phyloP scores from a whole-genome alignment of 805 yeast genomes.

The Barnettozyma salicaria region DNA sequence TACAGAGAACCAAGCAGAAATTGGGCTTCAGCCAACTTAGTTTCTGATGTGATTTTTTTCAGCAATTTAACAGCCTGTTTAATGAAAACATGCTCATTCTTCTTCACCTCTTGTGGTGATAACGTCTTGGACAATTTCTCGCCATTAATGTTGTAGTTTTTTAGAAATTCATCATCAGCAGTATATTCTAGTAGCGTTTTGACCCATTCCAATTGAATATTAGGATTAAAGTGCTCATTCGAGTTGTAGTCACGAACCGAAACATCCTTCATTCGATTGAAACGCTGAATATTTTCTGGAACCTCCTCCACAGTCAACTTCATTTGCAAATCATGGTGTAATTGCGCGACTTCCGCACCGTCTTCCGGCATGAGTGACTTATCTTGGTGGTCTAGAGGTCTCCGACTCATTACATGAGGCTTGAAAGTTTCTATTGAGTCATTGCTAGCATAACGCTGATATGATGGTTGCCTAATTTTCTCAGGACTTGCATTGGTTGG shows the following conservation, averaged over 20 bases:
- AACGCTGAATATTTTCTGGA: constrained; percentile 28
- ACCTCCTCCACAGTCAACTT: constrained; percentile 8
- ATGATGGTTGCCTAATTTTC: not conserved
- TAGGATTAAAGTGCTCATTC: constrained; percentile 35
- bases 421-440: no score
- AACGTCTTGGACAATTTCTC: constrained; percentile 34
- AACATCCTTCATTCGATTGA: constrained; percentile 26
- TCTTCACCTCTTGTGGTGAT: constrained; percentile 38
- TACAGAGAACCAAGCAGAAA: constrained; percentile 58
- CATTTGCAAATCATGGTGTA: constrained; percentile 14
- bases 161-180: constrained; percentile 36
- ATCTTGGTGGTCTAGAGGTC: not conserved
- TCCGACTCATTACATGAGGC: no score
- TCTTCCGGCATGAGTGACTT: no score
- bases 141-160: constrained; percentile 43
- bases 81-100: constrained; percentile 50
- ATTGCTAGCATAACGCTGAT: constrained; percentile 2
- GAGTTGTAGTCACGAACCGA: constrained; percentile 32
- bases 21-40: constrained; percentile 50
- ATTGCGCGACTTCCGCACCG: not conserved
- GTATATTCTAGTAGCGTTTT: constrained; percentile 45
- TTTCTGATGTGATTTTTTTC: constrained; percentile 46
- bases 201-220: constrained; percentile 60
- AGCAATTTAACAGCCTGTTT: constrained; percentile 53
- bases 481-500: constrained; percentile 1